phyloP scores from a whole-genome alignment of 2,329 filamentous ascomycete species.

The Trichoderma simmonsii region DNA sequence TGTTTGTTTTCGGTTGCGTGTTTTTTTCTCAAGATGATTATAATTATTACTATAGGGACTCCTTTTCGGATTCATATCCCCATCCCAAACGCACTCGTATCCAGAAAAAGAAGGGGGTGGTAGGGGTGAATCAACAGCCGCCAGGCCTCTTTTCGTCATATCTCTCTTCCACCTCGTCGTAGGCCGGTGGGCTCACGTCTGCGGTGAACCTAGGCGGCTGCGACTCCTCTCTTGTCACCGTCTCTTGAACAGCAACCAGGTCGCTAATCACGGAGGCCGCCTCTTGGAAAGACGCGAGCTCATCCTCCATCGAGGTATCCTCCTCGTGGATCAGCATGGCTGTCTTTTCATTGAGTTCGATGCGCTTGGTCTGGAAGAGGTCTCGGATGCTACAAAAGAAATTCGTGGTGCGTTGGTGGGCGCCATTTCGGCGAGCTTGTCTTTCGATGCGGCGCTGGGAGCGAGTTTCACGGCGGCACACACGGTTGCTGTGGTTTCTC shows the following conservation, averaged over 20 bases:
- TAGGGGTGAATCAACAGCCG: not conserved
- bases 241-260: slow-evolving; percentile 44
- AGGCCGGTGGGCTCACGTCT: slow-evolving; percentile 24
- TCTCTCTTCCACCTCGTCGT: slow-evolving; percentile 21
- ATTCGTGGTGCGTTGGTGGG: slow-evolving; percentile 22
- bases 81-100: not conserved
- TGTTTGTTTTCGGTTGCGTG: not conserved
- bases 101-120: not conserved
- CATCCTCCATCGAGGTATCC: slow-evolving; percentile 41
- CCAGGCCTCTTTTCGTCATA: not conserved
- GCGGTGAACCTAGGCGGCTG: slow-evolving; percentile 1
- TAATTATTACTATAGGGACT: not conserved
- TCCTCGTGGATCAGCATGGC: not conserved
- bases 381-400: slow-evolving; percentile 19
- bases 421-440: slow-evolving; percentile 23
- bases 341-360: slow-evolving; percentile 8
- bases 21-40: not conserved
- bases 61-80: not conserved
- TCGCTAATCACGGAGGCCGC: slow-evolving; percentile 46
- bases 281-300: slow-evolving; percentile 47
- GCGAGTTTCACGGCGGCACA: slow-evolving; percentile 17
- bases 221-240: not conserved
- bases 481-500: not conserved
- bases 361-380: not conserved
- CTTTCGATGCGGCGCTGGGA: slow-evolving; percentile 28